These are phyloP conservation scores for Kockiozyma suomiensis DNA, from an alignment of 805 yeast genomes.

Conservation along the genomic window DNA sequence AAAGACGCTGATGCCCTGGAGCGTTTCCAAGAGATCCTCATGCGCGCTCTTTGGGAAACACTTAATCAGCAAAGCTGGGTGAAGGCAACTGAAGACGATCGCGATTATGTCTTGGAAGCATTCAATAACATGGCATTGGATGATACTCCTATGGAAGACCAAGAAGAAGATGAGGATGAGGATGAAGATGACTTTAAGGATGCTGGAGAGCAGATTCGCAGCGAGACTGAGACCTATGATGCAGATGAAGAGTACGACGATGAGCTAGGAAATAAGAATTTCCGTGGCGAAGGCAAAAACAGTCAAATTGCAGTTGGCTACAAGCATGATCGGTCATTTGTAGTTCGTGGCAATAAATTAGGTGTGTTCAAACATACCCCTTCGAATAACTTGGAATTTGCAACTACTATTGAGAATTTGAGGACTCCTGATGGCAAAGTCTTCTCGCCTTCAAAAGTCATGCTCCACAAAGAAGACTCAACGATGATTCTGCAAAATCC, in stretches of 20 bases:
- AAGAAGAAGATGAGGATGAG: conserved; percentile 44
- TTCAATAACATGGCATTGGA: conserved; percentile 48
- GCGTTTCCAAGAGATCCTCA: conserved; percentile 56
- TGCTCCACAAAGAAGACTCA: conserved; percentile 78
- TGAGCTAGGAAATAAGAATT: conserved; percentile 46
- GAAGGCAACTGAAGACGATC: conserved; percentile 49
- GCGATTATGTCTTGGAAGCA: conserved; percentile 60
- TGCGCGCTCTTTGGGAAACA: conserved; percentile 63
- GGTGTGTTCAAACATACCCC: conserved; percentile 74
- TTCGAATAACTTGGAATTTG: conserved; percentile 54
- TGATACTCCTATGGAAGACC: conserved; percentile 42
- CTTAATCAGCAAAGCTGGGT: conserved; percentile 56
- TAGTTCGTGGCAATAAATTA: conserved; percentile 73
- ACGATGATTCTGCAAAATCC: conserved; percentile 66
- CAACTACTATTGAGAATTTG: conserved; percentile 68
- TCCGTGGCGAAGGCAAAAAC: conserved; percentile 51
- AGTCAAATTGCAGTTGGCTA: conserved; percentile 70
- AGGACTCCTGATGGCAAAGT: conserved; percentile 53
- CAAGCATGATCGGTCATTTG: conserved; percentile 71
- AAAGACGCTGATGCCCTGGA: conserved; percentile 46
- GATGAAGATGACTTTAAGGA: conserved; percentile 38
- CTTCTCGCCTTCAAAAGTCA: conserved; percentile 62
- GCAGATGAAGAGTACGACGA: conserved; percentile 43
- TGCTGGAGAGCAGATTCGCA: conserved; percentile 24
- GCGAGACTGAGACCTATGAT: conserved; percentile 27